phyloP scores from a whole-genome alignment of 2,329 filamentous ascomycete genomes.

The Trichoderma oligosporum region DNA sequence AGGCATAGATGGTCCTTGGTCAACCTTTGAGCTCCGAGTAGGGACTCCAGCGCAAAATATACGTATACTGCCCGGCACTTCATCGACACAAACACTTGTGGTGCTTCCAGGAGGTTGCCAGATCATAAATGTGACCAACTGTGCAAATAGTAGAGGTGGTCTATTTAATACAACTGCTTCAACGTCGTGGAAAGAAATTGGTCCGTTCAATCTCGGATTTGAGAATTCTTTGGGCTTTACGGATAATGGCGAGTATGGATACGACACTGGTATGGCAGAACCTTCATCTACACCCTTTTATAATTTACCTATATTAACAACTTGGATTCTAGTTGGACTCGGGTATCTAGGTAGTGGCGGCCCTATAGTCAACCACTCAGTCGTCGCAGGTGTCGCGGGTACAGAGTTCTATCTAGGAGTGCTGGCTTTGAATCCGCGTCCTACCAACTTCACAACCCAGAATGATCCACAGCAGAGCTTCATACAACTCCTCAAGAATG shows the following conservation, averaged over 20 bases:
- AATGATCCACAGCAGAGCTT: slow-evolving; percentile 21
- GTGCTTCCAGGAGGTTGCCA: slow-evolving; percentile 14
- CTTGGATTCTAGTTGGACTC: slow-evolving; percentile 7
- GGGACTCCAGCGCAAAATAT: slow-evolving; percentile 19
- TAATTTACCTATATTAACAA: background rate
- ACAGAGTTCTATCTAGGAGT: slow-evolving; percentile 20
- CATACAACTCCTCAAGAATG: slow-evolving; percentile 18
- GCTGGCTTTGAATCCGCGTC: slow-evolving; percentile 16
- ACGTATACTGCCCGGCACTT: slow-evolving; percentile 19
- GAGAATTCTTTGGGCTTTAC: slow-evolving; percentile 15
- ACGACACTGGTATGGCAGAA: slow-evolving; percentile 17
- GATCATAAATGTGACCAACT: slow-evolving; percentile 12
- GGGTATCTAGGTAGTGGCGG: slow-evolving; percentile 20
- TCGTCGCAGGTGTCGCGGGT: slow-evolving; percentile 18
- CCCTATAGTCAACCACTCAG: slow-evolving; percentile 19
- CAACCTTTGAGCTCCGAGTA: slow-evolving; percentile 20
- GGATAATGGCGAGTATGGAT: slow-evolving; percentile 18
- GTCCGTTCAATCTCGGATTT: slow-evolving; percentile 13
- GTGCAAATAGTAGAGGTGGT: slow-evolving; percentile 14
- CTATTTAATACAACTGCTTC: slow-evolving; percentile 19
- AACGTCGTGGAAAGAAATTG: slow-evolving; percentile 14
- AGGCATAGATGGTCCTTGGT: slow-evolving; percentile 19
- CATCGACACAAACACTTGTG: slow-evolving; percentile 18
- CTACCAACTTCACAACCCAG: slow-evolving; percentile 19
- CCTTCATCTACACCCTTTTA: background rate